Evolutionary conservation across 108 stramenopile species (phyloP).

Genomic region (Conticribra guillardii): DNA sequence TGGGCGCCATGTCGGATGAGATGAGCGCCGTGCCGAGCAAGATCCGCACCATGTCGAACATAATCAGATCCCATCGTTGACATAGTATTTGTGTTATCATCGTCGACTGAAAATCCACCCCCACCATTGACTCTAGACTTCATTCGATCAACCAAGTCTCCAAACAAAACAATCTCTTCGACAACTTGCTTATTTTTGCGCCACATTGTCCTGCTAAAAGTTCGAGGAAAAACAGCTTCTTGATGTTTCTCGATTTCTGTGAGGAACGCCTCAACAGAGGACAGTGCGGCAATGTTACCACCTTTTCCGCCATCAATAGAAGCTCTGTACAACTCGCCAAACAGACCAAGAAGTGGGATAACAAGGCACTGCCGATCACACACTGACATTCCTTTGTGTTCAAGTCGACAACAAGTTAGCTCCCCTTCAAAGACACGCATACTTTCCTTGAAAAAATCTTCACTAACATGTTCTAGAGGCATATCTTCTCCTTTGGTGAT

Average conservation of each 20-base stretch:
- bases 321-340: conserved; percentile 38
- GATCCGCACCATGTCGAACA: conserved; percentile 31
- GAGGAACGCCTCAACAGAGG: conserved; percentile 40
- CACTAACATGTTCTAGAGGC: conserved; percentile 7
- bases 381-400: conserved; percentile 40
- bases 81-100: conserved; percentile 20
- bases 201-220: conserved; percentile 39
- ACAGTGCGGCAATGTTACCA: conserved; percentile 28
- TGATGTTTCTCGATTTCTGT: conserved; percentile 44
- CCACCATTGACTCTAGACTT: conserved; percentile 31
- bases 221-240: conserved; percentile 38
- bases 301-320: conserved; percentile 28
- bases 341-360: conserved; percentile 44
- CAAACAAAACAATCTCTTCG: conserved; percentile 45
- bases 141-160: conserved; percentile 50
- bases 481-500: conserved; percentile 7
- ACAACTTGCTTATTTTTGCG: conserved; percentile 41
- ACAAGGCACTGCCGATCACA: conserved; percentile 52
- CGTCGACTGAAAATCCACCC: conserved; percentile 36
- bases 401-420: conserved; percentile 45
- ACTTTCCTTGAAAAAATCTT: conserved; percentile 26
- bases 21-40: conserved; percentile 1
- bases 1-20: conserved; percentile 25
- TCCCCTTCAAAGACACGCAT: conserved; percentile 43
- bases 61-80: conserved; percentile 30